Evolutionary conservation across 176 grass and related monocot genomes (phyloP).

Genomic region (Alloteropsis semialata): DNA sequence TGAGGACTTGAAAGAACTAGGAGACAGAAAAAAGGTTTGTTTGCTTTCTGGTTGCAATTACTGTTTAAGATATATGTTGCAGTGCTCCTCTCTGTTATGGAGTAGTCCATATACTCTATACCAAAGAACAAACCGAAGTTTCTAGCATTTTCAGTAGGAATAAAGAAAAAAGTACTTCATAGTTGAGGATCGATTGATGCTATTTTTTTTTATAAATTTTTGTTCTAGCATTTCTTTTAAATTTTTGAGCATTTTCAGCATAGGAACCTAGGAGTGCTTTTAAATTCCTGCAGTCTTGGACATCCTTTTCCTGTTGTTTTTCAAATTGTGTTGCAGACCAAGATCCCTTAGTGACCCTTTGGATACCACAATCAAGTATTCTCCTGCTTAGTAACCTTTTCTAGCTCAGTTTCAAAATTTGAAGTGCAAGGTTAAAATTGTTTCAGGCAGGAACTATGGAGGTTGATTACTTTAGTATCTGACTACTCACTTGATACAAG

Average conservation of each 20-base stretch:
- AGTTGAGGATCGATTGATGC: neutral
- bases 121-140: neutral
- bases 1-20: constrained; percentile 78
- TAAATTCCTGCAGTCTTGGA: neutral
- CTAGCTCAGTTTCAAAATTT: neutral
- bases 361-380: neutral
- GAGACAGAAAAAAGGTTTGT: constrained; percentile 86
- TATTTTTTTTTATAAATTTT: neutral
- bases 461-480: neutral
- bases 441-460: neutral
- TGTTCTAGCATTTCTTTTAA: neutral
- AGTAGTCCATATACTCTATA: constrained; percentile 6
- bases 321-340: neutral
- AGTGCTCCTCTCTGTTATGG: neutral
- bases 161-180: neutral
- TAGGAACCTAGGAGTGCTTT: neutral
- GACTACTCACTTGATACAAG: neutral
- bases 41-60: constrained; percentile 10
- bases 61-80: neutral
- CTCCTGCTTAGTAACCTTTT: neutral
- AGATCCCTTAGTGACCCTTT: neutral
- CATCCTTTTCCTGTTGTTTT: neutral
- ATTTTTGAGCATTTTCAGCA: neutral
- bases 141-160: neutral
- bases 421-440: neutral